Conservation (phyloP, 176 grass and related monocot species). For the barley (Hordeum vulgare) region DNA sequence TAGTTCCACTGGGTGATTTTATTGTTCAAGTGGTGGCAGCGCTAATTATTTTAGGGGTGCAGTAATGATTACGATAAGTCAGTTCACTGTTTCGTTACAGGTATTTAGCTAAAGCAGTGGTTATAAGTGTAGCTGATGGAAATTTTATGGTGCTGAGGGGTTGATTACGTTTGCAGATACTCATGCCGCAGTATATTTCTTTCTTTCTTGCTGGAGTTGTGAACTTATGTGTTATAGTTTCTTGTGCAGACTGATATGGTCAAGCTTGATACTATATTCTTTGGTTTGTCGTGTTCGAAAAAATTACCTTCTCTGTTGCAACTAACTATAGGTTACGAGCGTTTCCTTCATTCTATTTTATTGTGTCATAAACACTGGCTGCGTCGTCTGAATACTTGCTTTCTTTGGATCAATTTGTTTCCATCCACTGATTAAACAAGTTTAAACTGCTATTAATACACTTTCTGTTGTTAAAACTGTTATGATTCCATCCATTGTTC, state of each 20-base stretch:
- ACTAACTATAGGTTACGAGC: not conserved
- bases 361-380: not conserved
- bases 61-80: not conserved
- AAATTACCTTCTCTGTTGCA: not conserved
- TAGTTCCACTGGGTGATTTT: not conserved
- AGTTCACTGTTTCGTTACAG: not conserved
- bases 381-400: not conserved
- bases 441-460: not conserved
- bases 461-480: not conserved
- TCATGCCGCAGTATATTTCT: not conserved
- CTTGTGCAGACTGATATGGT: not conserved
- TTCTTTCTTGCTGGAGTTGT: not conserved
- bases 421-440: not conserved
- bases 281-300: not conserved
- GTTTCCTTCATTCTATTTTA: not conserved
- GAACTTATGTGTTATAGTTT: not conserved
- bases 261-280: not conserved
- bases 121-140: not conserved
- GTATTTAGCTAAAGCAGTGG: conserved; percentile 2
- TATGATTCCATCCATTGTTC: not conserved
- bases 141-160: not conserved
- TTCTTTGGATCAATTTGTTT: not conserved
- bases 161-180: not conserved
- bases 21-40: not conserved
- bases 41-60: not conserved